A percentile compares a stretch with the other conserved stretches of the same genome.
Conservation (phyloP, 2,329 filamentous ascomycete species). For the Didymella sp. region DNA sequence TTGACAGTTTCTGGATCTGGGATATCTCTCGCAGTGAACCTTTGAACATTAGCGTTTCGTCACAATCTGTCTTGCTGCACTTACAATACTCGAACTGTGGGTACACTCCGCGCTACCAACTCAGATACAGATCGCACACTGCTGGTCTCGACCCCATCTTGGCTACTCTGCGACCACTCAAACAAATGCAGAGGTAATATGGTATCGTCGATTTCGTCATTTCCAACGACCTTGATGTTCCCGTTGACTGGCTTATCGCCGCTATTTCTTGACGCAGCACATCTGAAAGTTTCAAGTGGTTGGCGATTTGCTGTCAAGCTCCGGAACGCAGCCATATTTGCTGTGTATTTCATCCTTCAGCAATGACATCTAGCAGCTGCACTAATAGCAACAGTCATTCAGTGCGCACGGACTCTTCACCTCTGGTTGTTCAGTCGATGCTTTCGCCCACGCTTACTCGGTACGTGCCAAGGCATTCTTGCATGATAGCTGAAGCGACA, state of each 20-base stretch:
- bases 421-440: neutral
- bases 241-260: neutral
- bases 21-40: conserved; percentile 35
- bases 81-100: conserved; percentile 32
- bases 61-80: neutral
- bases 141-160: conserved; percentile 17
- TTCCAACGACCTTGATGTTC: too few relatives aligned
- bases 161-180: conserved; percentile 28
- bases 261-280: neutral
- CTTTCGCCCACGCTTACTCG: neutral
- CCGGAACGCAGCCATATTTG: conserved; percentile 21
- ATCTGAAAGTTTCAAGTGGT: conserved; percentile 23
- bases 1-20: conserved; percentile 18
- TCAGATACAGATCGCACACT: conserved; percentile 13
- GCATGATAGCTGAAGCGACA: conserved; percentile 4
- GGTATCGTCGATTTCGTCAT: neutral
- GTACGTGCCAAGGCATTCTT: neutral
- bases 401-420: neutral
- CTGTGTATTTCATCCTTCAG: neutral
- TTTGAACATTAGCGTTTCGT: conserved; percentile 16
- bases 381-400: neutral
- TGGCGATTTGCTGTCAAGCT: conserved; percentile 23
- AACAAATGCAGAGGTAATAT: conserved; percentile 27
- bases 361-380: too few relatives aligned
- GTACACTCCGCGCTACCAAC: conserved; percentile 11